phyloP scores from a whole-genome alignment of 2,329 filamentous ascomycete genomes.

The Claviceps lovelessii region DNA sequence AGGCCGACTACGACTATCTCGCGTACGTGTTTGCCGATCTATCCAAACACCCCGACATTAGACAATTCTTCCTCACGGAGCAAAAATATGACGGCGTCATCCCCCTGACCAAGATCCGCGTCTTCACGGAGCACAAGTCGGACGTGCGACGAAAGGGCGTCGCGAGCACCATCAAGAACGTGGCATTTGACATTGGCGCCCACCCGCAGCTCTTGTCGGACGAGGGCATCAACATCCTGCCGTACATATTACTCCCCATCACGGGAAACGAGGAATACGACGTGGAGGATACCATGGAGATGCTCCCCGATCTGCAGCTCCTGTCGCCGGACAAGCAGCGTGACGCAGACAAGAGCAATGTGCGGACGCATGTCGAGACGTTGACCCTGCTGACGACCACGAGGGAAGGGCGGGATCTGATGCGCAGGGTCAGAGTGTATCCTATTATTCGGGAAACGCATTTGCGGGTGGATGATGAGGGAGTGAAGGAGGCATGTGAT shows the following conservation, averaged over 20 bases:
- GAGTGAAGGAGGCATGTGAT: conserved; percentile 72
- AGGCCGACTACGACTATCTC: conserved; percentile 82
- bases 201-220: conserved; percentile 59
- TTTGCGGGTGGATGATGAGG: conserved; percentile 60
- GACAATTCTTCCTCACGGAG: conserved; percentile 57
- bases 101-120: conserved; percentile 81
- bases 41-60: conserved; percentile 62
- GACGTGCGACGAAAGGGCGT: conserved; percentile 80
- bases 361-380: conserved; percentile 82
- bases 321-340: conserved; percentile 79
- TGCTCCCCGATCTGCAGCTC: conserved; percentile 83
- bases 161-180: conserved; percentile 91
- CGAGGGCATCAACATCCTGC: conserved; percentile 64
- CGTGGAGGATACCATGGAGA: conserved; percentile 70
- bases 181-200: conserved; percentile 64
- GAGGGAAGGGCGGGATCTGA: conserved; percentile 53
- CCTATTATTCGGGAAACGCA: conserved; percentile 81
- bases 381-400: conserved; percentile 72
- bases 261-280: conserved; percentile 79
- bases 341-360: conserved; percentile 60
- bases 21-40: conserved; percentile 90
- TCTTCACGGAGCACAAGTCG: conserved; percentile 85
- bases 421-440: conserved; percentile 72
- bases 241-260: conserved; percentile 78
- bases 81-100: conserved; percentile 70